A percentile compares a stretch with the other conserved stretches of the same genome.
Conservation (phyloP, 352 stramenopile genomes). For the Phytophthora litchii region DNA sequence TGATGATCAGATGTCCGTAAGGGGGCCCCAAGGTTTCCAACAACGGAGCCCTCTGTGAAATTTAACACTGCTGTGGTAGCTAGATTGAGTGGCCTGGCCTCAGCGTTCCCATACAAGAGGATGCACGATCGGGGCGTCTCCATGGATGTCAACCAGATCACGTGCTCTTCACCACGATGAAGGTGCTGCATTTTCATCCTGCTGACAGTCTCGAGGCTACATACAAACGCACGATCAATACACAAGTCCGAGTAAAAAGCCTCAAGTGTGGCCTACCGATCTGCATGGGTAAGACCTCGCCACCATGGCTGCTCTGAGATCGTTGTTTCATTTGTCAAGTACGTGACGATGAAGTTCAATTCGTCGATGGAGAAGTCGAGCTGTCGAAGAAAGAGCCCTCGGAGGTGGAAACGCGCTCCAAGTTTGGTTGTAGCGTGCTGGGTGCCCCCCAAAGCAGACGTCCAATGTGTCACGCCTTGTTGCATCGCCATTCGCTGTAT, state of each 20-base stretch:
- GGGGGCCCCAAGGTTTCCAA: slow-evolving; percentile 41
- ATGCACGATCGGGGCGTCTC: slow-evolving; percentile 45
- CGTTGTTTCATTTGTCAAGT: slow-evolving; percentile 47
- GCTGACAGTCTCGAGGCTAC: slow-evolving; percentile 42
- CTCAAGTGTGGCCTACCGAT: slow-evolving; percentile 28
- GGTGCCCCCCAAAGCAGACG: slow-evolving; percentile 22
- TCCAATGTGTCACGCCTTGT: slow-evolving; percentile 36
- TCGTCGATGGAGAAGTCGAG: slow-evolving; percentile 49
- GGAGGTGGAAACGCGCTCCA: slow-evolving; percentile 48
- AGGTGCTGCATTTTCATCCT: slow-evolving; percentile 48
- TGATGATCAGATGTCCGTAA: slow-evolving; percentile 1
- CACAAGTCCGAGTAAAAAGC: neutral
- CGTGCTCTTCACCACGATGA: slow-evolving; percentile 42
- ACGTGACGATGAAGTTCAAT: slow-evolving; percentile 52
- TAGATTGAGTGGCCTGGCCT: slow-evolving; percentile 45
- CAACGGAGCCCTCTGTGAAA: slow-evolving; percentile 47
- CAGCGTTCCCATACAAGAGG: slow-evolving; percentile 45
- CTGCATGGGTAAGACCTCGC: slow-evolving; percentile 35
- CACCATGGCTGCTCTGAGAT: slow-evolving; percentile 48
- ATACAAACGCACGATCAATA: neutral
- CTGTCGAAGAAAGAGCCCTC: slow-evolving; percentile 47
- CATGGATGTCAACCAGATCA: slow-evolving; percentile 44
- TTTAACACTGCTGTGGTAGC: slow-evolving; percentile 28
- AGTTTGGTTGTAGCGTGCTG: slow-evolving; percentile 47
- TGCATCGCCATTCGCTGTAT: slow-evolving; percentile 32